These are phyloP conservation scores for Leccinellum albellum DNA, from an alignment of 768 basidiomycete species.

Conservation along the genomic window DNA sequence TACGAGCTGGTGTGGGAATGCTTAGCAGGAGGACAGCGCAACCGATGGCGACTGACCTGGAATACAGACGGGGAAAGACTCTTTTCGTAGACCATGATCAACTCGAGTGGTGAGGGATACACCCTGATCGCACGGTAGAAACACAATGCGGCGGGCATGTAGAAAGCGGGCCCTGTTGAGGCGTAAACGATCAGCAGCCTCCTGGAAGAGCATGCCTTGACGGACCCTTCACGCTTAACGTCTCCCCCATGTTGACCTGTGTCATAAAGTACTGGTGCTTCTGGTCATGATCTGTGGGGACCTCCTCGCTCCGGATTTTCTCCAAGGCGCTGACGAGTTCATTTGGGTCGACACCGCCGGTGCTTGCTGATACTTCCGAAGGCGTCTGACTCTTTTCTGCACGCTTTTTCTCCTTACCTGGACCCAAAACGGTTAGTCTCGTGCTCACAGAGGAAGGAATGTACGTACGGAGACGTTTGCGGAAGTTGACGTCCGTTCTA, in stretches of 20 bases:
- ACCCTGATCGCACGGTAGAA: constrained; percentile 94
- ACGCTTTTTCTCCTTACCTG: constrained; percentile 92
- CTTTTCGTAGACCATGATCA: constrained; percentile 92
- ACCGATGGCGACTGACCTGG: constrained; percentile 46
- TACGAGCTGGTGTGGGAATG: constrained; percentile 45
- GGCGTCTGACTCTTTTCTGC: constrained; percentile 63
- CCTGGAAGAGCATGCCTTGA: not conserved
- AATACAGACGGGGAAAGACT: constrained; percentile 80
- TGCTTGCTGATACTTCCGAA: constrained; percentile 28
- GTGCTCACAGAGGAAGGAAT: not conserved
- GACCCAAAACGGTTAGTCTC: constrained; percentile 4
- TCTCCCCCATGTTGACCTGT: constrained; percentile 85
- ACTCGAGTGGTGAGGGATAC: constrained; percentile 91
- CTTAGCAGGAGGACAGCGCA: constrained; percentile 2
- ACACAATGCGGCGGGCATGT: constrained; percentile 77
- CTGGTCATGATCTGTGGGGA: constrained; percentile 66
- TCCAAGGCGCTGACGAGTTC: constrained; percentile 63
- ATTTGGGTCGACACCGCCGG: constrained; percentile 39
- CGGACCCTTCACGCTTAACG: constrained; percentile 68
- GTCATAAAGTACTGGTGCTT: constrained; percentile 90
- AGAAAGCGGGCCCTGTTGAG: constrained; percentile 64
- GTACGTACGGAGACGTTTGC: constrained; percentile 79
- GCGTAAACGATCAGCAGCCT: not conserved
- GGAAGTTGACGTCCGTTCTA: constrained; percentile 81
- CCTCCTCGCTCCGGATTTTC: constrained; percentile 63